These are phyloP conservation scores for Nissolia schottii DNA, from an alignment of 306 rosid species.

Conservation along the genomic window DNA sequence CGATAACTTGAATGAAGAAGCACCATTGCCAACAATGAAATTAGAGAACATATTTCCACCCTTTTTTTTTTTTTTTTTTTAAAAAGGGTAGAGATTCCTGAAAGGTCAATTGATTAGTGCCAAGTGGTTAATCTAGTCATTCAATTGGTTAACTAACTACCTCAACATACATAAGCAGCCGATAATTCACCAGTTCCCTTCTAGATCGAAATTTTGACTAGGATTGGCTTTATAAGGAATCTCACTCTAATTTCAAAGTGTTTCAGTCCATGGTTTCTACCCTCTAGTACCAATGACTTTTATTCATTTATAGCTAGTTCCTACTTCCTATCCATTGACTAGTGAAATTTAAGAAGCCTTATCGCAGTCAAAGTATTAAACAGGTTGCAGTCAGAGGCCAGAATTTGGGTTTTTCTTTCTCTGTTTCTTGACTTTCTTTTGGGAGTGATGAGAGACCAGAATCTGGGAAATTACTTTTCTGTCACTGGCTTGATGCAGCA, in stretches of 20 bases:
- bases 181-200: not conserved
- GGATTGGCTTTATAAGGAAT: too few relatives aligned
- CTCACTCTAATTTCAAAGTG: too few relatives aligned
- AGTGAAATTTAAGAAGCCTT: not conserved
- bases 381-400: not conserved
- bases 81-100: not conserved
- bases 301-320: slow-evolving; percentile 4
- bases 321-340: not conserved
- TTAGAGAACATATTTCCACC: not conserved
- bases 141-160: not conserved
- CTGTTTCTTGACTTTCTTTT: slow-evolving; percentile 10
- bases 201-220: not conserved
- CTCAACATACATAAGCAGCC: not conserved
- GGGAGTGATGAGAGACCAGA: not conserved
- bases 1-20: not conserved
- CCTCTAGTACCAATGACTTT: not conserved
- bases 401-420: not conserved
- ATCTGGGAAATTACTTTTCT: not conserved
- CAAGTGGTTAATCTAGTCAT: not conserved
- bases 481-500: not conserved
- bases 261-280: too few relatives aligned
- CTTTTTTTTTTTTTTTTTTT: too few relatives aligned
- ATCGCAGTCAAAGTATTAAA: not conserved
- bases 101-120: not conserved
- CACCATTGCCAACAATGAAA: not conserved